A percentile compares a stretch with the other conserved stretches of the same genome.
phyloP scores from a whole-genome alignment of 495 filamentous ascomycete species.

The Trypethelium eluteriae region DNA sequence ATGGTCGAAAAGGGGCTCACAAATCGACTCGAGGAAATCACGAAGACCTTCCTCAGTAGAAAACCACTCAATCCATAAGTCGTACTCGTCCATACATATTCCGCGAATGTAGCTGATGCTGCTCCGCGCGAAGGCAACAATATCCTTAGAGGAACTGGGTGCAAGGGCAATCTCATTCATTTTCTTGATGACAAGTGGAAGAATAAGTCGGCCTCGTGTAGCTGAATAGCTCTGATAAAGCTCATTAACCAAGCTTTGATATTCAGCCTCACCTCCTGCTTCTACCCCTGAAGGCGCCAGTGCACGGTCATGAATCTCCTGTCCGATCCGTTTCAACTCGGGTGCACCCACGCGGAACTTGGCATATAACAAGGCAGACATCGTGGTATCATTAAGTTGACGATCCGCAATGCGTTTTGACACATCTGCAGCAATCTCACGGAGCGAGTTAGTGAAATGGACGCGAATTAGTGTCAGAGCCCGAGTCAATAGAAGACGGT shows the following conservation, averaged over 20 bases:
- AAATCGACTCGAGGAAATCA: conserved; percentile 64
- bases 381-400: conserved; percentile 66
- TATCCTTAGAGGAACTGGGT: conserved; percentile 58
- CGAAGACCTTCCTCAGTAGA: conserved; percentile 59
- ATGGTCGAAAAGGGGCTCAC: conserved; percentile 68
- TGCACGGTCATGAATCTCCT: conserved; percentile 62
- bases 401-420: conserved; percentile 61
- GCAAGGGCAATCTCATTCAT: conserved; percentile 57
- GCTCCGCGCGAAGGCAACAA: conserved; percentile 60
- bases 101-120: conserved; percentile 64
- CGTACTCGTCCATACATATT: conserved; percentile 65
- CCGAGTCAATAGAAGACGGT: conserved; percentile 61
- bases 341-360: conserved; percentile 66
- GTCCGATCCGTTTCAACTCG: conserved; percentile 56
- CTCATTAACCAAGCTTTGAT: conserved; percentile 58
- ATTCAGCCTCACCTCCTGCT: conserved; percentile 57
- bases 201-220: conserved; percentile 48
- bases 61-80: conserved; percentile 70
- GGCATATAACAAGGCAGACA: conserved; percentile 68
- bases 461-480: conserved; percentile 77
- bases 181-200: conserved; percentile 51
- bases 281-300: conserved; percentile 53
- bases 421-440: conserved; percentile 63
- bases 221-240: conserved; percentile 59
- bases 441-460: conserved; percentile 65